These are phyloP conservation scores for Fraxinus platypoda DNA, from an alignment of 305 asterid species.

Conservation along the genomic window DNA sequence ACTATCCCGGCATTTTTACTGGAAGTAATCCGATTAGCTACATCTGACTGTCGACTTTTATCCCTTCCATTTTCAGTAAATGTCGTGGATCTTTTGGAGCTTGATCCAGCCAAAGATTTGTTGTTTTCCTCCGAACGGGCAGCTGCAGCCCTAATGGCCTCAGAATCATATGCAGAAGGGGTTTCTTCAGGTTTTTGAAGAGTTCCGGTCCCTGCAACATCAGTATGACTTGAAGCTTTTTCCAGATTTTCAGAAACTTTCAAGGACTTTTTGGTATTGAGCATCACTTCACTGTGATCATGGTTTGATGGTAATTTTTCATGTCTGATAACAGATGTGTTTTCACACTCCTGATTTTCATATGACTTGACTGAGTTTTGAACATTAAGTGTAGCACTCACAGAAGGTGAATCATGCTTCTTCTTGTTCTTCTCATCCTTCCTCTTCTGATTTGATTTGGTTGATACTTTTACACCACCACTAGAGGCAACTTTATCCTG, in stretches of 20 bases:
- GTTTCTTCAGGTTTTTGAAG: conserved; percentile 27
- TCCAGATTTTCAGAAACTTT: conserved; percentile 23
- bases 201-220: conserved; percentile 25
- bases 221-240: conserved; percentile 26
- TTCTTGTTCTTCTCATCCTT: conserved; percentile 29
- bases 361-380: conserved; percentile 25
- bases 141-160: conserved; percentile 16
- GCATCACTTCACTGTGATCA: conserved; percentile 17
- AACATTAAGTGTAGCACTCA: conserved; percentile 30
- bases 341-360: conserved; percentile 28
- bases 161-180: conserved; percentile 20
- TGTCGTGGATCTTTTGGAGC: conserved; percentile 31
- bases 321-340: conserved; percentile 23
- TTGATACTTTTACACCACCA: conserved; percentile 32
- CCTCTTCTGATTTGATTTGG: conserved; percentile 26
- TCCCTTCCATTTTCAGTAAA: conserved; percentile 26
- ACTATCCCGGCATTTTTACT: conserved; percentile 13
- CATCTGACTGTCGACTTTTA: conserved; percentile 24
- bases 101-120: conserved; percentile 34
- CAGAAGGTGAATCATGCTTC: conserved; percentile 30
- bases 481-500: conserved; percentile 36
- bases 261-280: conserved; percentile 12
- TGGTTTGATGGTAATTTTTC: conserved; percentile 24
- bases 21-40: conserved; percentile 20
- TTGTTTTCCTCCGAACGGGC: conserved; percentile 29